Percentiles rank a stretch among this genome's conserved stretches.
Conservation (phyloP, 768 basidiomycete species). For the Trametes sanguinea region DNA sequence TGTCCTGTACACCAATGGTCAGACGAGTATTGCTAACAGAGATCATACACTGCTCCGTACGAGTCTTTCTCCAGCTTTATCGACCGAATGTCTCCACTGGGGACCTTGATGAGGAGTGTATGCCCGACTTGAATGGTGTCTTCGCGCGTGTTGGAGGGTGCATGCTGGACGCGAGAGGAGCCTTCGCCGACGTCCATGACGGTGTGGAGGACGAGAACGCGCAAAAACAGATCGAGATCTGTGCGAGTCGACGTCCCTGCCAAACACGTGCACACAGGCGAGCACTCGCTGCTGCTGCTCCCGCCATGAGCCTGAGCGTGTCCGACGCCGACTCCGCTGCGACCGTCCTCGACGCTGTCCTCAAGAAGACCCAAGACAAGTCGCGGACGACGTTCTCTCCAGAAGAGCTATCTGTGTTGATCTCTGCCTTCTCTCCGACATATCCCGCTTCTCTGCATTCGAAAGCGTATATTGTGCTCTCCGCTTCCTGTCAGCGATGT, state of each 20-base stretch:
- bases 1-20: slow-evolving; percentile 44
- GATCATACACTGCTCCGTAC: slow-evolving; percentile 45
- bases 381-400: slow-evolving; percentile 45
- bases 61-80: slow-evolving; percentile 71
- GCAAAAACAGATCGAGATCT: slow-evolving; percentile 17
- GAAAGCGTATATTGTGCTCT: slow-evolving; percentile 70
- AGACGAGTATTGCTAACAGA: slow-evolving; percentile 9
- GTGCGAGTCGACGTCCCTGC: not conserved
- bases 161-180: slow-evolving; percentile 18
- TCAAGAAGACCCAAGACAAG: slow-evolving; percentile 34
- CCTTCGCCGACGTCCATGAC: slow-evolving; percentile 31
- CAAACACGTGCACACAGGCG: slow-evolving; percentile 17
- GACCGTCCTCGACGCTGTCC: slow-evolving; percentile 34
- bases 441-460: slow-evolving; percentile 48
- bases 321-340: slow-evolving; percentile 22
- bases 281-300: not conserved
- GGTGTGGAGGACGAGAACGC: slow-evolving; percentile 15
- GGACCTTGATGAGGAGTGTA: slow-evolving; percentile 76
- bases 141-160: slow-evolving; percentile 17
- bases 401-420: slow-evolving; percentile 56
- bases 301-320: slow-evolving; percentile 11
- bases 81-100: slow-evolving; percentile 77
- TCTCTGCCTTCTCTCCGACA: slow-evolving; percentile 54
- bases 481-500: slow-evolving; percentile 65
- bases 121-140: slow-evolving; percentile 63